These are phyloP conservation scores for Telfairia occidentalis DNA, from an alignment of 331 rosid species.

Conservation along the genomic window DNA sequence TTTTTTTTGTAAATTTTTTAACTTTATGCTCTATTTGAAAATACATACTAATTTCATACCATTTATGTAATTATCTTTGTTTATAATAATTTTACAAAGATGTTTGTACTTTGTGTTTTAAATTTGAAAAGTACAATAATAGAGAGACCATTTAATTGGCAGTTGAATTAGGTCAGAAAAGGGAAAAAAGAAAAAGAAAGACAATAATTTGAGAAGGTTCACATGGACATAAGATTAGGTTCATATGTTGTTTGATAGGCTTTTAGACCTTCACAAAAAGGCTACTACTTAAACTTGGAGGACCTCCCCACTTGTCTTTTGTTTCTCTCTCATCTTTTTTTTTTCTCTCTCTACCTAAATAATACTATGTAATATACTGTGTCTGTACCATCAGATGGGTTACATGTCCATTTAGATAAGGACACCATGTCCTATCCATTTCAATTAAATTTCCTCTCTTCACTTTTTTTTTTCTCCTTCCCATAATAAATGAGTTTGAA, in stretches of 20 bases:
- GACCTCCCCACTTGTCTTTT: background rate
- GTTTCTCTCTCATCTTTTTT: background rate
- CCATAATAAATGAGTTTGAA: background rate
- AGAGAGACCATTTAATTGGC: constrained; percentile 29
- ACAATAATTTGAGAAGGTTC: constrained; percentile 15
- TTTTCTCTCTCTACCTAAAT: background rate
- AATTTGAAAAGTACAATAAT: background rate
- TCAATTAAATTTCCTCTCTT: background rate
- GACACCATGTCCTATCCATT: constrained; percentile 2
- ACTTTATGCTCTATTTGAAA: too few species aligned
- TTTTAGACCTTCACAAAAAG: background rate
- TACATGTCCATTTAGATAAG: background rate
- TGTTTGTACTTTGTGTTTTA: background rate
- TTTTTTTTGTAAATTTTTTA: too few species aligned
- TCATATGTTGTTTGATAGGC: background rate
- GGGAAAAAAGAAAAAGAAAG: background rate
- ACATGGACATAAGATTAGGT: constrained; percentile 25
- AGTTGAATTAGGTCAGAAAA: constrained; percentile 27
- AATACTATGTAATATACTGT: background rate
- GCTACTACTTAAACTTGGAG: constrained; percentile 6
- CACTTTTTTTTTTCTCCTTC: background rate
- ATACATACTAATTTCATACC: too few species aligned
- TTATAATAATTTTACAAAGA: too few species aligned
- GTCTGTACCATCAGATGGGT: background rate
- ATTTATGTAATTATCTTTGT: too few species aligned